Conservation (phyloP, 2,329 filamentous ascomycete species). For the Botrytis medusae region DNA sequence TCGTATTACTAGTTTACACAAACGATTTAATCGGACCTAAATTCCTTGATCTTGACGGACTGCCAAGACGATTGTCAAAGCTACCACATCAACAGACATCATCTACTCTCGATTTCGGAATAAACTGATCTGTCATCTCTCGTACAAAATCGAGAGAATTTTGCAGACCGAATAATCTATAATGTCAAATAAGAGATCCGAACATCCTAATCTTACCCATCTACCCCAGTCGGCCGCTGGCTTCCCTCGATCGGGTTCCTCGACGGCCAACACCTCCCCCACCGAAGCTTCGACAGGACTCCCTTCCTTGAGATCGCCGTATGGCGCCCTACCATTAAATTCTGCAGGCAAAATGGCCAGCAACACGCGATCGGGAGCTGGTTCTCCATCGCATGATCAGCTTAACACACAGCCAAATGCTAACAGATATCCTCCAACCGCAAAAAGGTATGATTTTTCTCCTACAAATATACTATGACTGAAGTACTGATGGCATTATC, state of each 20-base stretch:
- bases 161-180: constrained; percentile 62
- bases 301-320: constrained; percentile 64
- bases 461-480: background rate
- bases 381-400: constrained; percentile 89
- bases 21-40: background rate
- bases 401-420: constrained; percentile 50
- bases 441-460: constrained; percentile 72
- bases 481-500: constrained; percentile 21
- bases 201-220: constrained; percentile 84
- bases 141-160: constrained; percentile 35
- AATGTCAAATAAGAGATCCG: constrained; percentile 88
- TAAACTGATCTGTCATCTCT: constrained; percentile 32
- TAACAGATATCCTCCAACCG: constrained; percentile 73
- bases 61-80: constrained; percentile 19
- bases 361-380: constrained; percentile 75
- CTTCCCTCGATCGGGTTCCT: constrained; percentile 62
- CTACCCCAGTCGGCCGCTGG: constrained; percentile 49
- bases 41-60: background rate
- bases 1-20: constrained; percentile 19
- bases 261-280: constrained; percentile 76
- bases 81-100: background rate
- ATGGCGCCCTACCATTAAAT: constrained; percentile 66
- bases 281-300: constrained; percentile 68
- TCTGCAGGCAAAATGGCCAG: constrained; percentile 58
- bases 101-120: constrained; percentile 18